Base-by-base conservation (phyloP, 2,329 filamentous ascomycete species). In the Pyrenochaeta sp. region DNA sequence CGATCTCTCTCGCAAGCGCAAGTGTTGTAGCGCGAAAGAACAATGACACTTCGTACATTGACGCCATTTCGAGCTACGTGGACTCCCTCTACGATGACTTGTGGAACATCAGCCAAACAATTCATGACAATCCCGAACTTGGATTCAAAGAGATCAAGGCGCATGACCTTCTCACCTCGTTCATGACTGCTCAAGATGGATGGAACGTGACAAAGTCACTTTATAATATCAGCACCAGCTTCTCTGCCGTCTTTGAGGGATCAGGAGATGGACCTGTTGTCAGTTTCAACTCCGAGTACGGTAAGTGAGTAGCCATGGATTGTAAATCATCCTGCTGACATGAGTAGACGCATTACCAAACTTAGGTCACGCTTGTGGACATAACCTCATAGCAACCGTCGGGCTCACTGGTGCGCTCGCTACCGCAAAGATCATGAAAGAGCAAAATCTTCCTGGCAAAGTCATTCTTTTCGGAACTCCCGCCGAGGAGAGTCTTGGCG, bases 51-150 rank as follows among this genome's bases (percentile, higher is more conserved):
- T 42, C 51, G 1, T 41, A 56, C 46, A 36, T 61, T 31, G 36
- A 49, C 10, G 49, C 58, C 3, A 61, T 61, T 7, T 58, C 54
- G n/a, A 47, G 54, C 20, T 61, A 58, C 32, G 29, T 61, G 18
- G 58, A 61, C 32, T 58, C 51, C 4, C 53, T 58, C 14, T 49
- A 46, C 7, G 49, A 61, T 7, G 41, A 59, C 3, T 64, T 84
- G 12, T 79, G 81, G 68, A 69, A 68, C 3, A 69, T 84, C 50
- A 83, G 80, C 66, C 77, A 81, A 35, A 78, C 77, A 50, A 82
- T 85, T 15, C 81, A 82, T 63, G 80, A 82, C 42, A 79, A 83
- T 48, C 82, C 82, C 0, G 82, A 84, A 58, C 68, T 82, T 0
- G 78, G 75, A 0, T 83, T 77, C 55, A 60, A 82, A 32, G 81